Conservation (phyloP, 371 early-diverging fungal species). For the Syncephalastrum sp. region DNA sequence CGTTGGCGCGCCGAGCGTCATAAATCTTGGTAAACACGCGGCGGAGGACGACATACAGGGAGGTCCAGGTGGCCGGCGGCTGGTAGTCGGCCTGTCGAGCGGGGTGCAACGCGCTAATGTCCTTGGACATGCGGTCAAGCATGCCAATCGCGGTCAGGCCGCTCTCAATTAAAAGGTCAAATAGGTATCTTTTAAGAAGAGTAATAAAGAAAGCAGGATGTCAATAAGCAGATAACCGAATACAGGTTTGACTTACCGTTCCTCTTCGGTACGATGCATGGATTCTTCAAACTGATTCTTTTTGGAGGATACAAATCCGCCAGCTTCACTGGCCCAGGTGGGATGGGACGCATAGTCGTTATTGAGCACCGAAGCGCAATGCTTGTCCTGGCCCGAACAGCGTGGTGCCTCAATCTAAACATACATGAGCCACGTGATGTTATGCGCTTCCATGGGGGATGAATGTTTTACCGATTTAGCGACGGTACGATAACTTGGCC, state of each 20-base stretch:
- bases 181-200: conserved; percentile 52
- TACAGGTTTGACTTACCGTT: conserved; percentile 49
- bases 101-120: conserved; percentile 28
- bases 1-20: conserved; percentile 77
- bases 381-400: conserved; percentile 88
- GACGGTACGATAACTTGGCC: conserved; percentile 49
- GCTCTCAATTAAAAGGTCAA: conserved; percentile 95
- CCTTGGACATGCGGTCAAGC: conserved; percentile 80
- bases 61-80: neutral
- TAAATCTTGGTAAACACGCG: conserved; percentile 89
- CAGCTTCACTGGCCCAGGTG: conserved; percentile 93
- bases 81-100: conserved; percentile 81
- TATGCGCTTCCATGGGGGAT: neutral
- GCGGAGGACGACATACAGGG: too few species aligned
- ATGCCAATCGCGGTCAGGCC: conserved; percentile 85
- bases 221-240: neutral
- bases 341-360: conserved; percentile 95
- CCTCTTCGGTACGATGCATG: conserved; percentile 95
- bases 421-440: conserved; percentile 16
- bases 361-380: conserved; percentile 93
- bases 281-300: conserved; percentile 96
- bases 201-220: conserved; percentile 45
- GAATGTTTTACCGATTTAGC: conserved; percentile 53
- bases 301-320: conserved; percentile 88
- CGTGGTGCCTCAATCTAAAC: conserved; percentile 43